phyloP scores from a whole-genome alignment of 495 filamentous ascomycete genomes.

The Daldinia bambusicola region DNA sequence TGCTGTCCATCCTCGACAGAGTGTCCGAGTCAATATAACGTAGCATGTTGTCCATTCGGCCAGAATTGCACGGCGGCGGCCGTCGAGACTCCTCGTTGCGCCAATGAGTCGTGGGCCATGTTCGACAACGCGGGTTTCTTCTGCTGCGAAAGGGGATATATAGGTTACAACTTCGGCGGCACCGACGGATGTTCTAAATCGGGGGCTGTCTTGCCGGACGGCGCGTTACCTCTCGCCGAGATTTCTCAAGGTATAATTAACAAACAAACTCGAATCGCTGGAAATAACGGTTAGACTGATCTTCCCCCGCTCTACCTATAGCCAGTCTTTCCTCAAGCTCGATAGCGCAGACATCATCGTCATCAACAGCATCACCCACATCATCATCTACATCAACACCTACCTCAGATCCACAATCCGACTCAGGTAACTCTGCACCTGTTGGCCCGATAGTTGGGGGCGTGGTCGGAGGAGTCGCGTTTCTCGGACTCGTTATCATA shows the following conservation, averaged over 20 bases:
- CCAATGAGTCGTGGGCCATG: constrained; percentile 37
- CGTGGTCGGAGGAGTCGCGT: constrained; percentile 26
- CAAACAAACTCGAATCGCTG: not conserved
- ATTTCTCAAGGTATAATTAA: constrained; percentile 32
- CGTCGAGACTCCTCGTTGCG: constrained; percentile 27
- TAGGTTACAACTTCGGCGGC: constrained; percentile 23
- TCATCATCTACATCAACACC: not conserved
- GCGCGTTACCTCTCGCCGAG: constrained; percentile 33
- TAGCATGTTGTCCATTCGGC: constrained; percentile 25
- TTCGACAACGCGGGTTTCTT: constrained; percentile 36
- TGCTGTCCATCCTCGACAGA: constrained; percentile 34
- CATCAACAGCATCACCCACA: not conserved
- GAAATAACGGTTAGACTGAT: not conserved
- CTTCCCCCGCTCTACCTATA: not conserved
- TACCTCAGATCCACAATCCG: not conserved
- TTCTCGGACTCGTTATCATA: constrained; percentile 16
- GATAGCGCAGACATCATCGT: constrained; percentile 2
- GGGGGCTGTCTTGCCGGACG: constrained; percentile 15
- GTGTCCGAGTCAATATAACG: constrained; percentile 34
- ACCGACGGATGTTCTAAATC: constrained; percentile 32
- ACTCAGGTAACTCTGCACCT: not conserved
- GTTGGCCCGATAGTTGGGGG: constrained; percentile 28
- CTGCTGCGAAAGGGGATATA: constrained; percentile 32
- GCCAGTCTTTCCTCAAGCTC: constrained; percentile 11
- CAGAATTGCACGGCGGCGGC: constrained; percentile 30